Evolutionary conservation across 1,139 yeast genomes (phyloP), one percentile per base, ranked within the genome.

Genomic region (Hyphopichia burtonii): DNA sequence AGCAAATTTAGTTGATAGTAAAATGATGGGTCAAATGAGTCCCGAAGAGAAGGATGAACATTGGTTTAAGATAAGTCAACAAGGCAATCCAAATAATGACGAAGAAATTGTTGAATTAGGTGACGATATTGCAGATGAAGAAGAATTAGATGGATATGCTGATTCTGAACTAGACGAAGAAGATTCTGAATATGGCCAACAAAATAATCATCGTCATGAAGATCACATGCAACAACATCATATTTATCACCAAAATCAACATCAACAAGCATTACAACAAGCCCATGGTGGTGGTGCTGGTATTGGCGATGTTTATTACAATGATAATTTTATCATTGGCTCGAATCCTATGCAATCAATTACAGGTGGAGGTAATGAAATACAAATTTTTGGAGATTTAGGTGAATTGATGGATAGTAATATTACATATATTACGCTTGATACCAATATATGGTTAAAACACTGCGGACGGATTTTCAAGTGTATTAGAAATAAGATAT

Each of bases 371-470:
- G 25, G 27, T 9, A 42, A 48, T 38, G 41, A 27, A 18, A 18
- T 34, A 9, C 30, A 31, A 6, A 34, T 61, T 8, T 71, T 65
- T 40, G 78, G 78, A 12, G 64, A 73, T 51, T 59, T 73, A 39
- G 78, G 78, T 3, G 74, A 71, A 42, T 63, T 70, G 36, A 78
- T 80, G 74, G 85, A 80, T 53, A 70, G 76, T 8, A 59, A 71
- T 9, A 63, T 79, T 34, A 82, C 90, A 0, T 76, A 74, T 51
- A 74, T 85, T 42, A 80, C 89, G 1, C 68, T 85, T 43, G 94
- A 86, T 63, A 86, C 94, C 7, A 85, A 86, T 48, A 81, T 86
- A 46, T 86, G 93, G 93, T 66, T 86, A 49, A 83, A 86, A 52
- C 91, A 85, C 56, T 85, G 90, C 58, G 94, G 93, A 2, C 72